Evolutionary conservation across 139 green algal species (phyloP).

Genomic region (Bryopsis sp.): DNA sequence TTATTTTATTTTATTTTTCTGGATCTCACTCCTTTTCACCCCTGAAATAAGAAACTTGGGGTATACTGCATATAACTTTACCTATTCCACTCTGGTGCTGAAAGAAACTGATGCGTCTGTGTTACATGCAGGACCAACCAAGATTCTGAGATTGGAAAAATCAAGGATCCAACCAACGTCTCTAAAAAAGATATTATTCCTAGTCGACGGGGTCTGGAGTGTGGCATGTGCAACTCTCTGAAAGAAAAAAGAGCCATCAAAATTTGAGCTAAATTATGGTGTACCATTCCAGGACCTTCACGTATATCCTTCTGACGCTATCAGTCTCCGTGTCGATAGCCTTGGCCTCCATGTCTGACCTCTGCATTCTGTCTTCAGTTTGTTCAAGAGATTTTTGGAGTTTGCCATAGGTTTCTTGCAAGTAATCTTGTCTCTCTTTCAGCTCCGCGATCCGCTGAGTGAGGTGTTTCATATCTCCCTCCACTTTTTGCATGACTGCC

Average conservation of each 20-base stretch:
- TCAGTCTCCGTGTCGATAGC: constrained; percentile 17
- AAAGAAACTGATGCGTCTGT: no score
- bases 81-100: no score
- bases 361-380: constrained; percentile 46
- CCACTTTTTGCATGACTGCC: constrained; percentile 53
- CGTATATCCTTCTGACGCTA: constrained; percentile 11
- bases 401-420: constrained; percentile 44
- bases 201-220: no score
- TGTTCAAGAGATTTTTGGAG: constrained; percentile 47
- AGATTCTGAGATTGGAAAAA: no score
- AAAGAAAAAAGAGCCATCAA: no score
- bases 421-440: constrained; percentile 41
- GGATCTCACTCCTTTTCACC: not conserved
- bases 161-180: no score
- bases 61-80: not conserved
- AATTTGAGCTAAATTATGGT: no score
- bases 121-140: no score
- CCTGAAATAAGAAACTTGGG: not conserved
- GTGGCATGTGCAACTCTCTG: no score
- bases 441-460: constrained; percentile 42
- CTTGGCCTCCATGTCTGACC: constrained; percentile 32
- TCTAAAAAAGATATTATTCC: no score
- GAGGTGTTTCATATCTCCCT: constrained; percentile 54
- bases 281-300: constrained; percentile 12
- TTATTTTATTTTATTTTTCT: no score